Evolutionary conservation across 345 rosid genomes (phyloP).

Genomic region (Lepidium sativum): DNA sequence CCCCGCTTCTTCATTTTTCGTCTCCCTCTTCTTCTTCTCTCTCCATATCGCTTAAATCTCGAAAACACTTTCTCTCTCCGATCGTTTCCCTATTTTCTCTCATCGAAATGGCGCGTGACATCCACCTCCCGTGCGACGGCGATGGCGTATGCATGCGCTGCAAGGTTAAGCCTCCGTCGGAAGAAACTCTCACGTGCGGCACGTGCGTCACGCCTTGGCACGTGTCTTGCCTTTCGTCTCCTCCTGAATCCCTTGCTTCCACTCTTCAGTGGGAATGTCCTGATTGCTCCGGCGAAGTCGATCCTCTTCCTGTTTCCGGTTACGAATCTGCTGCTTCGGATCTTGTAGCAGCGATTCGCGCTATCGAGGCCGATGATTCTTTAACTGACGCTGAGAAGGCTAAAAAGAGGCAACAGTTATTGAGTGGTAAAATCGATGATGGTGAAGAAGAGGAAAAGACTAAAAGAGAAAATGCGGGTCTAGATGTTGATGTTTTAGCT

Average conservation of each 20-base stretch:
- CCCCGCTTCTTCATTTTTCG: too few relatives aligned
- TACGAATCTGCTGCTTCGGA: background rate
- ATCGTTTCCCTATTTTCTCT: background rate
- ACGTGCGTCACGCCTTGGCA: conserved; percentile 82
- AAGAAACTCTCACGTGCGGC: conserved; percentile 45
- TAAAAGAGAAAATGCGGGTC: background rate
- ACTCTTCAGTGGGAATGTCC: conserved; percentile 60
- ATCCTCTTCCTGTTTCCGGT: background rate
- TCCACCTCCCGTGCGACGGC: conserved; percentile 60
- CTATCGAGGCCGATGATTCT: conserved; percentile 41
- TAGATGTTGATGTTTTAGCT: conserved; percentile 25
- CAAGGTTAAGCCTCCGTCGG: conserved; percentile 30
- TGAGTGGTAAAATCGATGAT: conserved; percentile 25
- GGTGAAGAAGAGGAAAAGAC: background rate
- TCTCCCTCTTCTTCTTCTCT: background rate
- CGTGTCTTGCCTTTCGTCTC: conserved; percentile 40
- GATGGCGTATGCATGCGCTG: conserved; percentile 69
- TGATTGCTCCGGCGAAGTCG: conserved; percentile 28
- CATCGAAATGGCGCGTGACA: conserved; percentile 29
- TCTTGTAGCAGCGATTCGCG: conserved; percentile 29
- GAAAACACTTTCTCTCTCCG: background rate
- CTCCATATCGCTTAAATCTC: background rate
- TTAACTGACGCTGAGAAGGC: conserved; percentile 45
- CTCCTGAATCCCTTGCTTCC: conserved; percentile 38
- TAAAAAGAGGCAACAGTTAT: conserved; percentile 34